phyloP scores from a whole-genome alignment of 2,329 filamentous ascomycete genomes.

The Coniella vitis region DNA sequence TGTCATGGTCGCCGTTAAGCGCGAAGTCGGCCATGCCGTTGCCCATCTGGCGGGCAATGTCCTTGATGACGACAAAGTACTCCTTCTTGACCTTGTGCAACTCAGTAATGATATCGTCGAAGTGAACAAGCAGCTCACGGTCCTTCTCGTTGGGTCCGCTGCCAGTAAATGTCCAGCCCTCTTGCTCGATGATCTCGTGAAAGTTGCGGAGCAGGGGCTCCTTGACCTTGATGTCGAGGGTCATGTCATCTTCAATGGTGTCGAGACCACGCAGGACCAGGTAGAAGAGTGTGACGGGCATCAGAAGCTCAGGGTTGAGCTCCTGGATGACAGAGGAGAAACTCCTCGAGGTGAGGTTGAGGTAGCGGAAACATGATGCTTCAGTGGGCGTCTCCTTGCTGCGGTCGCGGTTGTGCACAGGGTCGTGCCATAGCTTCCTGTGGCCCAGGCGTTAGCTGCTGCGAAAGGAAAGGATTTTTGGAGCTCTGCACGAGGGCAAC shows the following conservation, averaged over 20 bases:
- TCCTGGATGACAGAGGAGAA: slow-evolving; percentile 93
- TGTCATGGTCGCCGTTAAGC: slow-evolving; percentile 72
- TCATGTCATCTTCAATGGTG: slow-evolving; percentile 99
- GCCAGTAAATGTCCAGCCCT: slow-evolving; percentile 85
- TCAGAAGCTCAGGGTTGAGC: slow-evolving; percentile 85
- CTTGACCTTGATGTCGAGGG: slow-evolving; percentile 72
- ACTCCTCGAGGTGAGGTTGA: slow-evolving; percentile 84
- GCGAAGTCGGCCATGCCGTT: slow-evolving; percentile 98
- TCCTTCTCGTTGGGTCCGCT: slow-evolving; percentile 93
- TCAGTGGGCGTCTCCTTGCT: slow-evolving; percentile 68
- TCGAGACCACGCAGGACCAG: slow-evolving; percentile 85
- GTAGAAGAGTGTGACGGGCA: slow-evolving; percentile 87
- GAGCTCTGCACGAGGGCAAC: slow-evolving; percentile 4
- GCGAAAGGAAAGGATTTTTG: not conserved
- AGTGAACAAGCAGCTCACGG: slow-evolving; percentile 83
- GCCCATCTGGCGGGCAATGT: slow-evolving; percentile 91
- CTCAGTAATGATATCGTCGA: slow-evolving; percentile 79
- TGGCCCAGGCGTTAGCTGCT: slow-evolving; percentile 13
- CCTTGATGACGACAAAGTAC: slow-evolving; percentile 82
- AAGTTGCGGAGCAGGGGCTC: slow-evolving; percentile 82
- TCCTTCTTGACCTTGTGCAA: slow-evolving; percentile 80
- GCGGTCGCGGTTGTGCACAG: slow-evolving; percentile 76
- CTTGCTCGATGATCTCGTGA: slow-evolving; percentile 66
- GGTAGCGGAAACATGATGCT: slow-evolving; percentile 76
- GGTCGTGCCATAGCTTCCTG: slow-evolving; percentile 96